Base-by-base conservation (phyloP, 2,329 filamentous ascomycete genomes). In the Claviceps pusilla region DNA sequence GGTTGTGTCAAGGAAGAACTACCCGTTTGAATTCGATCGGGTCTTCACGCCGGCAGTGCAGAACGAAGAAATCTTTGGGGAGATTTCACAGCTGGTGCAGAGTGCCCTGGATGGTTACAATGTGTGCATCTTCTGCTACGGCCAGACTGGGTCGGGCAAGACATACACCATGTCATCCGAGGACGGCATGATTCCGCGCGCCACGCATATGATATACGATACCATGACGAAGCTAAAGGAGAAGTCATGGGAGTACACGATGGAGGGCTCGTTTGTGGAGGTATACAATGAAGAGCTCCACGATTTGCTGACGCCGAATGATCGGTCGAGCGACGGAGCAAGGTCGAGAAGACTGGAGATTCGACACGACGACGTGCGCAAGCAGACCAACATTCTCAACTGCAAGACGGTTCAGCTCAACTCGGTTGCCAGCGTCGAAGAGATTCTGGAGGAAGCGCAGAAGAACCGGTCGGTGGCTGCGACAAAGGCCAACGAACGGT, bases 211-310 rank as follows among this genome's bases (percentile, higher is more conserved):
- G 74, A 95, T 98, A 59, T 96, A 96, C 68, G 80, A 87, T 54
- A 93, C 89, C 46, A 87, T 94, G 53, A 85, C 83, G 57, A 79
- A 84, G 51, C 75, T 98, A 19, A 83, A 86, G 66, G 87, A 90
- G 60, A 94, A 96, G 66, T 93, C 90, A 29, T 98, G 93, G 93
- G 79, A 78, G 45, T 98, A 98, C 69, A 86, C 78, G 0, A 95
- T 98, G 82, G 87, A 95, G 65, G 93, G 93, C 7, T 90, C 84
- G 54, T 98, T 98, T 64, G 83, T 97, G 14, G 93, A 98, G 66
- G 93, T 98, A 6, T 98, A 98, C 78, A 97, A 98, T 59, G 93
- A 98, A 66, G 93, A 94, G 57, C 77, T 98, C 58, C 89, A 96
- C 65, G 93, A 98, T 66, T 72, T 98, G 14, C 78, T 98, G 12